Evolutionary conservation across 2,329 filamentous ascomycete species (phyloP).

Genomic region (Ceratocystis albifundus): DNA sequence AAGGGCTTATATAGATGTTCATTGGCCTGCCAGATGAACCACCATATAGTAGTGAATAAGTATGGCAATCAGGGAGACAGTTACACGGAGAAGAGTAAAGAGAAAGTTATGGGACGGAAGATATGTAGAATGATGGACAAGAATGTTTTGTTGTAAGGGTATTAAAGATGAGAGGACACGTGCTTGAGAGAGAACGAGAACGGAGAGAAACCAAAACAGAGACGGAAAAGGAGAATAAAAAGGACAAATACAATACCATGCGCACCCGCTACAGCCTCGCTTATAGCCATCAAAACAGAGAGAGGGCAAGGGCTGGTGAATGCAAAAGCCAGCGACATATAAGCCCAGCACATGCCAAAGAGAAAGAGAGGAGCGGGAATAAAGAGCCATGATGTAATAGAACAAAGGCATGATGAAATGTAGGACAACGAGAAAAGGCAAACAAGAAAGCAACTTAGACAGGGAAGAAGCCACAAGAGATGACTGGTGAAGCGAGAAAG

Average conservation of each 20-base stretch:
- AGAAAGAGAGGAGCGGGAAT: neutral
- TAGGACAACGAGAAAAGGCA: constrained; percentile 4
- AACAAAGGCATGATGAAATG: constrained; percentile 3
- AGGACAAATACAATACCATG: constrained; percentile 11
- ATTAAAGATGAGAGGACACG: constrained; percentile 9
- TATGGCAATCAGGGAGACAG: constrained; percentile 10
- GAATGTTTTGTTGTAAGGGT: constrained; percentile 13
- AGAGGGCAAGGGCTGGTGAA: neutral
- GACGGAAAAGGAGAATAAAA: neutral
- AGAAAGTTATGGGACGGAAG: constrained; percentile 7
- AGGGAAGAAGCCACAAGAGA: constrained; percentile 10
- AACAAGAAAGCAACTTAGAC: constrained; percentile 11
- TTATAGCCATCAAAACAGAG: constrained; percentile 7
- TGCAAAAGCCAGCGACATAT: neutral
- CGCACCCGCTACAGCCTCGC: neutral
- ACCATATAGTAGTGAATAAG: constrained; percentile 1
- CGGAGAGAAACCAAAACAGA: neutral
- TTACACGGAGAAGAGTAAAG: constrained; percentile 1
- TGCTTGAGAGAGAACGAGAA: constrained; percentile 9
- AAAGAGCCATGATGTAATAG: neutral
- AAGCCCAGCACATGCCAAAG: neutral
- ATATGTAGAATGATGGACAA: constrained; percentile 9
- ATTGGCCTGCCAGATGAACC: constrained; percentile 12
- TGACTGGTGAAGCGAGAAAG: constrained; percentile 1
- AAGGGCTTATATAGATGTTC: constrained; percentile 9